Evolutionary conservation across 768 basidiomycete species (phyloP), one percentile per base, ranked within the genome.

Genomic region (Pleurotus djamor): DNA sequence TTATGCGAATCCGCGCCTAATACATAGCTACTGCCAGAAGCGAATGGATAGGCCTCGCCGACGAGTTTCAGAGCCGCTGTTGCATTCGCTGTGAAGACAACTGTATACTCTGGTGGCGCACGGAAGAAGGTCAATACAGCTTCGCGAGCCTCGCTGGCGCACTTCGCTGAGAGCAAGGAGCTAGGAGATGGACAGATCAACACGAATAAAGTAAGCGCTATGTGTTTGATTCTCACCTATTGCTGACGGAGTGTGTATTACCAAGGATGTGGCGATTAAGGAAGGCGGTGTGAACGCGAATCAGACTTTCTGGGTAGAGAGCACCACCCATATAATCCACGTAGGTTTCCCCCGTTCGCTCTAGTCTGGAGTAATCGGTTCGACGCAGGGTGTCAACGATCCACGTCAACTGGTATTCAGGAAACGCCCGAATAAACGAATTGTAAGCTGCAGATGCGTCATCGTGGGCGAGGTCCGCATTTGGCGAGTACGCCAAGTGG

Each of bases 271-370:
- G 84, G 52, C 74, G 75, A 43, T 78, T 83, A 35, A 94, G 80
- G 67, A 92, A 91, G 52, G 83, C 82, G 43, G 85, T 78, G 64
- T 92, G 89, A 8, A 84, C 82, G 41, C 79, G 80, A 59, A 93
- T 82, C 36, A 94, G 83, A 64, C 85, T 88, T 64, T 91, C 88
- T 9, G 92, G 92, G 63, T 91, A 91, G 36, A 93, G 75, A 0
- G 89, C 83, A 21, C 89, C 91, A 34, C 92, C 92, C 89, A 93
- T 93, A 63, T 89, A 93, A 66, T 94, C 92, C 61, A 92, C 87
- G 60, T 93, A 93, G 7, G 86, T 88, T 74, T 92, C 89, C 5
- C 83, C 83, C 7, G 75, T 73, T 10, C 79, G 80, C 61, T 86
- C 83, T 45, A 89, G 75, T 54, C 88, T 74, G 4, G 75, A 60